These are phyloP conservation scores for Globisporangium spinosum DNA, from an alignment of 352 stramenopile species.

Conservation along the genomic window DNA sequence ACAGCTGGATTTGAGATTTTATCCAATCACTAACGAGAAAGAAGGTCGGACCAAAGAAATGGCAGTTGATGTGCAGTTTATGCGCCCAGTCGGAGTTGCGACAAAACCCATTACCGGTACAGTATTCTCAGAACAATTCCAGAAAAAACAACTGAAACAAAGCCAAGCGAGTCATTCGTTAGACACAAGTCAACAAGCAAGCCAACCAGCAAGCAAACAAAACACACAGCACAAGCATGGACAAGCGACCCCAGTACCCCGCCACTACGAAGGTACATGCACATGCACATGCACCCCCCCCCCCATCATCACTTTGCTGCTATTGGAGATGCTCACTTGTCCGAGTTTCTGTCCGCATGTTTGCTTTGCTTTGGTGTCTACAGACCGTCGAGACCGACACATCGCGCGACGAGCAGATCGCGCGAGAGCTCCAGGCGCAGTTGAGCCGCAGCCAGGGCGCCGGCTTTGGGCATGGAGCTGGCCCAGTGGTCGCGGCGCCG, in stretches of 20 bases:
- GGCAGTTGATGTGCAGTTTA: too few relatives aligned
- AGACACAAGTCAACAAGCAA: background rate
- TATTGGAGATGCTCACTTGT: background rate
- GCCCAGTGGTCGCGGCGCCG: constrained; percentile 33
- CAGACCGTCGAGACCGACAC: constrained; percentile 23
- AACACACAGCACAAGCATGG: background rate
- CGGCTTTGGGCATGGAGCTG: background rate
- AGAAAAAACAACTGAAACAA: background rate
- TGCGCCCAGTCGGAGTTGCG: background rate
- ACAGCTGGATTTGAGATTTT: too few relatives aligned
- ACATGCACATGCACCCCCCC: background rate
- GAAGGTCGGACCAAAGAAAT: too few relatives aligned
- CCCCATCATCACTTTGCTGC: background rate
- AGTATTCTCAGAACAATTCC: background rate
- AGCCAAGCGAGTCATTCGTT: background rate
- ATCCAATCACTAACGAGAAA: too few relatives aligned
- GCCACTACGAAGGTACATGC: background rate
- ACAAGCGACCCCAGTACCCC: background rate
- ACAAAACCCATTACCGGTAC: background rate
- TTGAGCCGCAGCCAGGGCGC: constrained; percentile 35
- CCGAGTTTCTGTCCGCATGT: background rate
- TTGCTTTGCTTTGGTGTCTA: background rate
- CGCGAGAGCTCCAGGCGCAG: constrained; percentile 49
- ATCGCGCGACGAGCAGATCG: constrained; percentile 47
- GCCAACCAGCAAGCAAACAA: background rate